Conservation (phyloP, 1,284 basidiomycete species). For the Fistulina hepatica region DNA sequence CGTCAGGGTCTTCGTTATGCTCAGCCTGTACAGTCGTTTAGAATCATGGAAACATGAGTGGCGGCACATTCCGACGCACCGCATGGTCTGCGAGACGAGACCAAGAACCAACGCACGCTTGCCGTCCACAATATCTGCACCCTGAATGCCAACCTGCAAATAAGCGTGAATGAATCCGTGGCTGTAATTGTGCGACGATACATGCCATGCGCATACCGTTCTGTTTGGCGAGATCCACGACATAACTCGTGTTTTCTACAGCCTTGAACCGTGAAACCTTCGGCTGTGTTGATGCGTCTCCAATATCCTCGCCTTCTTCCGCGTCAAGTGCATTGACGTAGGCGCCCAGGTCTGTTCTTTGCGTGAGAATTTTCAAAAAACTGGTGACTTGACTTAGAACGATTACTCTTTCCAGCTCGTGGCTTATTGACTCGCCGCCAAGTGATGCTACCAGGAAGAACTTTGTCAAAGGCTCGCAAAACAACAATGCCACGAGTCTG, state of each 20-base stretch:
- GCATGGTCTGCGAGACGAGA: conserved; percentile 97
- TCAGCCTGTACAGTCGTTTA: conserved; percentile 41
- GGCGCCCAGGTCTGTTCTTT: not conserved
- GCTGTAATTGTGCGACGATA: too few species aligned
- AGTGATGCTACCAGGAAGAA: conserved; percentile 82
- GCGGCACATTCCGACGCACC: too few species aligned
- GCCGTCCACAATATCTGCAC: conserved; percentile 93
- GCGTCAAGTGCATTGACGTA: conserved; percentile 33
- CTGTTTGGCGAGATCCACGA: conserved; percentile 84
- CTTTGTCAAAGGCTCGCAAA: conserved; percentile 94
- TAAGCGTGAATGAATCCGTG: too few species aligned
- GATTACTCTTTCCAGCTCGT: too few species aligned
- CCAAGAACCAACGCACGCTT: conserved; percentile 87
- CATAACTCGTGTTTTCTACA: conserved; percentile 98
- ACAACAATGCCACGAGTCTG: conserved; percentile 86
- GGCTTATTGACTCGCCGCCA: conserved; percentile 95
- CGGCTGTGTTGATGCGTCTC: conserved; percentile 67
- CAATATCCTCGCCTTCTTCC: conserved; percentile 66
- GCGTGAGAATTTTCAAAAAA: too few species aligned
- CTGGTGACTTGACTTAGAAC: too few species aligned
- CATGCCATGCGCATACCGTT: conserved; percentile 91
- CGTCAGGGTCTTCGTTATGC: conserved; percentile 86
- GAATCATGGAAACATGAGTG: too few species aligned
- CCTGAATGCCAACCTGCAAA: conserved; percentile 98
- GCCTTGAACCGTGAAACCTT: conserved; percentile 91